Base-by-base conservation (phyloP, 2,329 filamentous ascomycete genomes). In the Pochonia chlamydosporia region DNA sequence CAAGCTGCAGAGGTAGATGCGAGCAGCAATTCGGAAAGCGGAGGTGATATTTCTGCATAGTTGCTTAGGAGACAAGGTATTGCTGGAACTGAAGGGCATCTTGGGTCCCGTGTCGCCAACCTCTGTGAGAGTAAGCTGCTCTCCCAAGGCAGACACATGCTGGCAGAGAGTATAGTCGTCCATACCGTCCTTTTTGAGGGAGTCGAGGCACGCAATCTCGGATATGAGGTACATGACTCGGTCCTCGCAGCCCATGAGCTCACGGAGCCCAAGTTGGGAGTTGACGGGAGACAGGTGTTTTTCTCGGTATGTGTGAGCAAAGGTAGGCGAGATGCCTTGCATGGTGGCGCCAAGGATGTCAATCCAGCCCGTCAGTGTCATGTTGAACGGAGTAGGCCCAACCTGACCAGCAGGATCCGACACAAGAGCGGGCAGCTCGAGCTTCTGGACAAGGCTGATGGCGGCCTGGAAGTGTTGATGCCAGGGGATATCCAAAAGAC, bases 191-290 rank as follows among this genome's bases (percentile, higher is more conserved):
- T 75, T 72, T 74, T 93, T 95, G 54, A 96, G 80, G 3, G 88
- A 87, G 65, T 97, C 93, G 45, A 99, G 82, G 67, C 93, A 97
- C 46, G 92, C 89, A 59, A 97, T 96, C 70, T 99, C 93, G 2
- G 90, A 95, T 64, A 99, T 95, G 59, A 97, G 76, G 67, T 96
- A 97, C 90, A 99, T 96, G 68, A 97, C 87, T 20, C 84, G 83
- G 69, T 99, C 93, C 54, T 97, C 92, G 66, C 93, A 97, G 56
- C 93, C 93, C 91, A 97, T 97, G 44, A 97, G 79, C 71, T 95
- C 90, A 45, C 86, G 84, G 31, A 99, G 78, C 10, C 93, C 93
- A 13, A 84, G 73, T 47, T 74, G 79, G 20, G 75, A 69, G 65
- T 79, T 79, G 53, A 70, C 66, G 10, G 70, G 64, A 9, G 88